These are phyloP conservation scores for Canavalia gladiata DNA, from an alignment of 306 rosid genomes.

Conservation along the genomic window DNA sequence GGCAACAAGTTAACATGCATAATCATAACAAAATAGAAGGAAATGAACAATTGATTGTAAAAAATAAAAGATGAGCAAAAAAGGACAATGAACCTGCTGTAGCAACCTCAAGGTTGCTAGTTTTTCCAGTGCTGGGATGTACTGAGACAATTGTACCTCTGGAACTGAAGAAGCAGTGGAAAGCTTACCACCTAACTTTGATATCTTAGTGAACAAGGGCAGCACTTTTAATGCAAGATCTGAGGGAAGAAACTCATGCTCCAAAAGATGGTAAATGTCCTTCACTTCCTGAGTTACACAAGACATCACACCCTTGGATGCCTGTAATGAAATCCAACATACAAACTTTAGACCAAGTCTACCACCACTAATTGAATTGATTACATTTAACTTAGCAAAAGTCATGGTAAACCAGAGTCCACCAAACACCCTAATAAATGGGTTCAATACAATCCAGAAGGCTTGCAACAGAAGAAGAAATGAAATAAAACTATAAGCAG, in stretches of 20 bases:
- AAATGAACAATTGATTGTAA: not conserved
- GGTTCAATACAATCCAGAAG: not conserved
- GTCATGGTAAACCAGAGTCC: not conserved
- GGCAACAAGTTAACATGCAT: slow-evolving; percentile 11
- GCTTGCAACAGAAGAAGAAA: not conserved
- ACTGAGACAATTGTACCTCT: slow-evolving; percentile 86
- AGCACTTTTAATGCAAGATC: slow-evolving; percentile 85
- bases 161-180: slow-evolving; percentile 93
- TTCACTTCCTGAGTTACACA: slow-evolving; percentile 96
- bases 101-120: slow-evolving; percentile 94
- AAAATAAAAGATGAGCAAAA: not conserved
- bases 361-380: not conserved
- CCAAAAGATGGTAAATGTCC: slow-evolving; percentile 87
- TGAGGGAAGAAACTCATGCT: slow-evolving; percentile 85
- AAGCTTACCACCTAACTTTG: slow-evolving; percentile 89
- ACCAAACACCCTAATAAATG: not conserved
- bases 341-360: not conserved
- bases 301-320: slow-evolving; percentile 89
- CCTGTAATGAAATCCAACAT: slow-evolving; percentile 51
- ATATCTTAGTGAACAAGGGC: slow-evolving; percentile 74
- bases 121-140: slow-evolving; percentile 78
- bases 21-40: not conserved
- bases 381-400: not conserved
- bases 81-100: slow-evolving; percentile 73
- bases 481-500: not conserved